These are phyloP conservation scores for Circinella minor DNA, from an alignment of 371 early-diverging fungal genomes.

Conservation along the genomic window DNA sequence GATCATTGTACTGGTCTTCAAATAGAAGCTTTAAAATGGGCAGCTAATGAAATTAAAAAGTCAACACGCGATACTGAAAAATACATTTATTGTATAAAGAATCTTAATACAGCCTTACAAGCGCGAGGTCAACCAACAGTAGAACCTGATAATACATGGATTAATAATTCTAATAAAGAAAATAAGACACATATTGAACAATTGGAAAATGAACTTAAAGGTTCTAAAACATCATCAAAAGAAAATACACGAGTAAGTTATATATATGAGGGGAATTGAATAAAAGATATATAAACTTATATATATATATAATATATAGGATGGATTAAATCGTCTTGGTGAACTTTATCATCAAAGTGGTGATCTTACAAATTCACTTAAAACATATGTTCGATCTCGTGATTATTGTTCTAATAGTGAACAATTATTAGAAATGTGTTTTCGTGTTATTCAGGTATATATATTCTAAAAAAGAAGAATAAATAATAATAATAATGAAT, in stretches of 20 bases:
- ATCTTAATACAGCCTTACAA: slow-evolving; percentile 58
- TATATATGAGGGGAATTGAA: neutral
- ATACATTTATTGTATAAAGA: slow-evolving; percentile 52
- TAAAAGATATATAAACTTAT: too few relatives aligned
- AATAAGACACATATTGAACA: slow-evolving; percentile 58
- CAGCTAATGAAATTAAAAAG: slow-evolving; percentile 61
- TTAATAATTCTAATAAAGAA: slow-evolving; percentile 51
- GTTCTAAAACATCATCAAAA: slow-evolving; percentile 76
- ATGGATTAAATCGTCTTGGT: slow-evolving; percentile 49
- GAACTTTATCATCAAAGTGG: slow-evolving; percentile 77
- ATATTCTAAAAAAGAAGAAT: too few relatives aligned
- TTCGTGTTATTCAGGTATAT: slow-evolving; percentile 77
- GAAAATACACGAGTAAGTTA: slow-evolving; percentile 79
- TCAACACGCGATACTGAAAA: slow-evolving; percentile 55
- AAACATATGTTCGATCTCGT: slow-evolving; percentile 71
- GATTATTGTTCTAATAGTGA: slow-evolving; percentile 80
- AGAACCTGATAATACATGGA: slow-evolving; percentile 62
- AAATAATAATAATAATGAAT: too few relatives aligned
- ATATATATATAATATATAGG: neutral
- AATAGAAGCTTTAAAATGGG: slow-evolving; percentile 68
- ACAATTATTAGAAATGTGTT: slow-evolving; percentile 80
- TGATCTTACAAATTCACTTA: slow-evolving; percentile 68
- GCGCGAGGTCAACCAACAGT: slow-evolving; percentile 33
- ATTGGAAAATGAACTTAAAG: slow-evolving; percentile 76
- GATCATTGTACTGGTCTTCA: slow-evolving; percentile 72